These are phyloP conservation scores for Paramecium bursaria DNA, from an alignment of 73 alveolate species.

Conservation along the genomic window DNA sequence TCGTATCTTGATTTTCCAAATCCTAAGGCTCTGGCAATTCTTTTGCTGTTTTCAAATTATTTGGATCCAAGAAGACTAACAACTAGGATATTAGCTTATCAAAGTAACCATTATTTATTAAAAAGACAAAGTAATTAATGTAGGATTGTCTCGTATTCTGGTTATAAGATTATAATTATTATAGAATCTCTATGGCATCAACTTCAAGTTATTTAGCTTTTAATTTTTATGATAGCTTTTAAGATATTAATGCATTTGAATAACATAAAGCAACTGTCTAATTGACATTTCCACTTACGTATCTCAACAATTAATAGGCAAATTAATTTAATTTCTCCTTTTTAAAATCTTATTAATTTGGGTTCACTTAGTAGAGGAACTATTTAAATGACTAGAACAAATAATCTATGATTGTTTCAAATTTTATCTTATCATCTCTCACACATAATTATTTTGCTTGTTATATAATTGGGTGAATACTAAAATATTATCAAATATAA, in stretches of 20 bases:
- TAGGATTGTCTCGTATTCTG: neutral
- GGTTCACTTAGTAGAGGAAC: constrained; percentile 8
- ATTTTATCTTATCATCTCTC: too few species aligned
- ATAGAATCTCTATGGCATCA: constrained; percentile 2
- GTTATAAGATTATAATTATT: too few species aligned
- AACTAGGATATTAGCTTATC: neutral
- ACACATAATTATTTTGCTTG: too few species aligned
- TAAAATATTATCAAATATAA: too few species aligned
- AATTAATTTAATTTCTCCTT: constrained; percentile 26
- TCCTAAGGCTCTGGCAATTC: constrained; percentile 4
- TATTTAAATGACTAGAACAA: constrained; percentile 21
- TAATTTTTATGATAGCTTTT: neutral
- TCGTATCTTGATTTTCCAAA: neutral
- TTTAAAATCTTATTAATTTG: constrained; percentile 48
- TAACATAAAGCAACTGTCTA: too few species aligned
- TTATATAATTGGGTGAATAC: too few species aligned
- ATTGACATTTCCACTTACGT: too few species aligned
- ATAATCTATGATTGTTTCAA: too few species aligned
- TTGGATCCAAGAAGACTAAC: constrained; percentile 22
- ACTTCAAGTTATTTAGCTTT: constrained; percentile 3
- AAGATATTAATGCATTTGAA: constrained; percentile 33
- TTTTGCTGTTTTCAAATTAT: neutral
- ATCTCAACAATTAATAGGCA: neutral
- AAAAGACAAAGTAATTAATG: neutral
- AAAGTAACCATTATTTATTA: neutral